Base-by-base conservation (phyloP, 2,329 filamentous ascomycete species). In the Fusarium luffae region DNA sequence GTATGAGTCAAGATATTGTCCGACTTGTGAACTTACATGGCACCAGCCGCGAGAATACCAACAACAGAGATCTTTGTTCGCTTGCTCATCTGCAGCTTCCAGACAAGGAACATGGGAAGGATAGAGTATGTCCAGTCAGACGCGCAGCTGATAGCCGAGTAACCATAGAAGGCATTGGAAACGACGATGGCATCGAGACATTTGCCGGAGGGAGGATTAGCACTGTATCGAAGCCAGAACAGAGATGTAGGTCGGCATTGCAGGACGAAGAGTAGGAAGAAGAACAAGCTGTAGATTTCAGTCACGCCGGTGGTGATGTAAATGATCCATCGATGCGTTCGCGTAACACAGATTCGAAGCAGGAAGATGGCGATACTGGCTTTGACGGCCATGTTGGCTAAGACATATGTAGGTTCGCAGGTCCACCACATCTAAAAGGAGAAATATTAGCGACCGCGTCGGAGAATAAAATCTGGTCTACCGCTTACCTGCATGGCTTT, bases 371-470 rank as follows among this genome's bases (percentile, higher is more conserved):
- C 78, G 54, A 82, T 81, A 54, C 77, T 80, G 54, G 79, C 70
- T 71, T 82, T 82, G 40, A 82, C 73, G 4, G 79, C 77, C 73
- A 75, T 75, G 47, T 71, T 69, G 12, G 71, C 54, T 34, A 82
- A 57, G 25, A 82, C 78, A 61, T 83, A 83, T 28, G 80, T 74
- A 1, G 79, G 76, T 58, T 83, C 81, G 51, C 81, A 82, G n/a
- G 78, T 77, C 78, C 80, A 83, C 76, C 78, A 79, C 71, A 75
- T 78, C 75, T 79, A 28, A 28, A 0, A 1, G 21, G 12, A 30
- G 12, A n/a, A 18, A 7, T 2, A 57, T 73, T 32, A 73, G 55
- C 5, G 4, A 12, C 0, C 28, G 25, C 3, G 2, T 4, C n/a
- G 12, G 16, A 2, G n/a, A 5, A 9, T 51, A 0, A 0, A 4